These are phyloP conservation scores for Acrocalymma vagum DNA, from an alignment of 2,329 filamentous ascomycete genomes.

Conservation along the genomic window DNA sequence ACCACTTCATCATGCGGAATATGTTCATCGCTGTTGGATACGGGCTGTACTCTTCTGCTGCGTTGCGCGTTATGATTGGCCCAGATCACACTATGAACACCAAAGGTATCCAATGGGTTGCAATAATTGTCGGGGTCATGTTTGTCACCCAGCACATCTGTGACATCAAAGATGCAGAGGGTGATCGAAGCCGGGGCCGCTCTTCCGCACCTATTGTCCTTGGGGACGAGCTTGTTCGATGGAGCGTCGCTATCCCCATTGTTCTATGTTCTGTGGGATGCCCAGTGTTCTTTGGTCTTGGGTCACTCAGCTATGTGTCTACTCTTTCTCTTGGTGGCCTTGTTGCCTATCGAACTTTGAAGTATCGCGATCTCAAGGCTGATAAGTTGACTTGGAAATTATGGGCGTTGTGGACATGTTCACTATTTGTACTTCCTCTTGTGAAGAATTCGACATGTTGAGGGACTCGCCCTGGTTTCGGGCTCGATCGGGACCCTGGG, in stretches of 20 bases:
- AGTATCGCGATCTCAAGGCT: constrained; percentile 7
- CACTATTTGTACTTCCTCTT: constrained; percentile 22
- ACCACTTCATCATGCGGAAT: constrained; percentile 27
- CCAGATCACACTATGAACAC: neutral
- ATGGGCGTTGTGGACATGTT: constrained; percentile 27
- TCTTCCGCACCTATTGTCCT: constrained; percentile 30
- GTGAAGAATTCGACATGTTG: too few relatives aligned
- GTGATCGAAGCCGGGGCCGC: constrained; percentile 30
- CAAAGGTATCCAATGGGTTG: constrained; percentile 14
- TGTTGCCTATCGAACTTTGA: constrained; percentile 17
- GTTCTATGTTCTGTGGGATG: constrained; percentile 17
- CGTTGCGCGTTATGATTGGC: constrained; percentile 12
- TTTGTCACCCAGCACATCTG: constrained; percentile 37
- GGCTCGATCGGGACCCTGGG: too few relatives aligned
- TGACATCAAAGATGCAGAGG: constrained; percentile 38
- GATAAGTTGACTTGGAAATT: constrained; percentile 29
- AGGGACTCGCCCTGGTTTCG: too few relatives aligned
- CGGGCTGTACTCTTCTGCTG: constrained; percentile 14
- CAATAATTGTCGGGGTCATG: constrained; percentile 18
- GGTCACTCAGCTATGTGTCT: constrained; percentile 1
- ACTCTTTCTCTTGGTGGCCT: constrained; percentile 12
- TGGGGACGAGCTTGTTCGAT: constrained; percentile 22
- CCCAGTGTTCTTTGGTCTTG: constrained; percentile 26
- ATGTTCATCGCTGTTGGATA: constrained; percentile 24
- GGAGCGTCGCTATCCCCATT: constrained; percentile 28